phyloP scores from a whole-genome alignment of 73 alveolate species.

The Blepharisma stoltei region DNA sequence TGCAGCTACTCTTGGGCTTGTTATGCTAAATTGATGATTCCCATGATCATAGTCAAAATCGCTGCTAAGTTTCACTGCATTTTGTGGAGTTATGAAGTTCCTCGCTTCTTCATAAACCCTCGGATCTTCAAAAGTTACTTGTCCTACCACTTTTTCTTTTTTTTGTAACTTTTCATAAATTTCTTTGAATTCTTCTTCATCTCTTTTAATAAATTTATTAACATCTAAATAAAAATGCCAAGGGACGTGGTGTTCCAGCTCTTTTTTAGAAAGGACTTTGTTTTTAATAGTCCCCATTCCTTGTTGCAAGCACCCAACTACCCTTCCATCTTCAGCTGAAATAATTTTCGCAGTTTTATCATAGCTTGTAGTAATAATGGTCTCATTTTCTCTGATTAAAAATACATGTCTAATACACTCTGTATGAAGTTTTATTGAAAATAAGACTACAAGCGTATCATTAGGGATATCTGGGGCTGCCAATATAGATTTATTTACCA shows the following conservation, averaged over 20 bases:
- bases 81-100: background rate
- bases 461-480: background rate
- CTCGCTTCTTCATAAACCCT: background rate
- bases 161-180: background rate
- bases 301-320: constrained; percentile 48
- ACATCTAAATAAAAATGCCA: constrained; percentile 24
- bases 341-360: constrained; percentile 51
- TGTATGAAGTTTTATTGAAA: constrained; percentile 39
- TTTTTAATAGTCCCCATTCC: constrained; percentile 29
- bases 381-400: constrained; percentile 26
- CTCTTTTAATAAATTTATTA: background rate
- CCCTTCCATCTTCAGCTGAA: constrained; percentile 38
- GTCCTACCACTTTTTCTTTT: background rate
- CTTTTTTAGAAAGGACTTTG: background rate
- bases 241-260: background rate
- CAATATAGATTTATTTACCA: constrained; percentile 9
- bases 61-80: background rate
- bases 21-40: background rate
- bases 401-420: constrained; percentile 51
- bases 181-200: background rate
- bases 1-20: background rate
- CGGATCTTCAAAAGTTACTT: background rate
- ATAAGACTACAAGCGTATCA: background rate
- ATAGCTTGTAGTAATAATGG: constrained; percentile 41
- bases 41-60: background rate